These are phyloP conservation scores for Nakataea oryzae DNA, from an alignment of 2,329 filamentous ascomycete genomes.

Conservation along the genomic window DNA sequence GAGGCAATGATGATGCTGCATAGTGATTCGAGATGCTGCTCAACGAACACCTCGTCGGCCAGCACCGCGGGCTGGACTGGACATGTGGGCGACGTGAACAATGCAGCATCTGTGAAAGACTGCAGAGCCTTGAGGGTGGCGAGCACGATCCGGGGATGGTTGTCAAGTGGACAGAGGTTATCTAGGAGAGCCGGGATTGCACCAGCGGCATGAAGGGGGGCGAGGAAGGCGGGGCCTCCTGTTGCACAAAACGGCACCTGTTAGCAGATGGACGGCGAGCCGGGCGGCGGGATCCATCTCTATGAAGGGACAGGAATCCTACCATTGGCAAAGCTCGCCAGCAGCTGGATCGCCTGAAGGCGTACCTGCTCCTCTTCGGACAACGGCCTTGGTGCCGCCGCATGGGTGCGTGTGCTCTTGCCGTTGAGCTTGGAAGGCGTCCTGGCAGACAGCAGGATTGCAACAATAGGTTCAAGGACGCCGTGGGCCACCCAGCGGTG, in stretches of 20 bases:
- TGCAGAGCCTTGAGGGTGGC: constrained; percentile 66
- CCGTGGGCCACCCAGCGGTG: constrained; percentile 65
- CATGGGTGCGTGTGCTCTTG: constrained; percentile 24
- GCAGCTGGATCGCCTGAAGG: constrained; percentile 73
- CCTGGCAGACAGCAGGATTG: constrained; percentile 27
- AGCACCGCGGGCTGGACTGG: constrained; percentile 37
- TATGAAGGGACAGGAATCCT: constrained; percentile 16
- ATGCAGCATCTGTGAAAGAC: constrained; percentile 57
- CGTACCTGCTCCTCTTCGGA: constrained; percentile 57
- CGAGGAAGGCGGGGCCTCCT: constrained; percentile 74
- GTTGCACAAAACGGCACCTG: constrained; percentile 3
- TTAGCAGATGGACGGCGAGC: neutral
- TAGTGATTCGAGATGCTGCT: constrained; percentile 50
- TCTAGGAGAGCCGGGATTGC: constrained; percentile 61
- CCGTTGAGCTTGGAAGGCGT: constrained; percentile 23
- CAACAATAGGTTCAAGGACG: constrained; percentile 48
- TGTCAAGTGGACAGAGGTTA: constrained; percentile 55
- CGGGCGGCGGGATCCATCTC: neutral
- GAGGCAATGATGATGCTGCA: constrained; percentile 54
- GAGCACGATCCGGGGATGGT: constrained; percentile 56
- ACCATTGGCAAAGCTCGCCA: constrained; percentile 80
- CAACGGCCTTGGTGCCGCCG: constrained; percentile 25
- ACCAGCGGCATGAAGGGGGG: constrained; percentile 58
- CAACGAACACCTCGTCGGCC: constrained; percentile 54
- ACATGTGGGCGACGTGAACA: constrained; percentile 38